Conservation (phyloP, 441 rosid genomes). For the Erysimum cheiri region DNA sequence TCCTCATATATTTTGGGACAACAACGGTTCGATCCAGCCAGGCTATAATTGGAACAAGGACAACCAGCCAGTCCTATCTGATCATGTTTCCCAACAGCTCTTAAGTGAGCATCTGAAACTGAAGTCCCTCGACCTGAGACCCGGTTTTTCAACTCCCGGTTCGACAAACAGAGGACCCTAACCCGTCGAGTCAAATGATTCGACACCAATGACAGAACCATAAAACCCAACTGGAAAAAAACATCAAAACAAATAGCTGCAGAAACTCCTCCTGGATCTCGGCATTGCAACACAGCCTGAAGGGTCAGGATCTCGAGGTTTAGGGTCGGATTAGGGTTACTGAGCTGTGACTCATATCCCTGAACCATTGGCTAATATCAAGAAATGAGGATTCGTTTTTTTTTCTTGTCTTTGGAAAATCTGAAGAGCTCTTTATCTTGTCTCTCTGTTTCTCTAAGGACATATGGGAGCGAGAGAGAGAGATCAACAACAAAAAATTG, state of each 20-base stretch:
- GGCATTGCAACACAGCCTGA: constrained; percentile 26
- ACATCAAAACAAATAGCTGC: constrained; percentile 26
- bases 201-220: constrained; percentile 33
- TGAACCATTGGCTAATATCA: constrained; percentile 38
- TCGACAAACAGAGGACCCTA: constrained; percentile 52
- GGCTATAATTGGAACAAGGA: constrained; percentile 54
- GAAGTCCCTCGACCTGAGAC: constrained; percentile 65
- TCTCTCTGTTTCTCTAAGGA: constrained; percentile 32
- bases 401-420: constrained; percentile 27
- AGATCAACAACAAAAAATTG: constrained; percentile 33
- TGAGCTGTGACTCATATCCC: constrained; percentile 20
- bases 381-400: constrained; percentile 35
- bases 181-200: constrained; percentile 35
- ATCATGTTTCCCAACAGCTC: constrained; percentile 75
- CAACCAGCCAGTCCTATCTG: constrained; percentile 59
- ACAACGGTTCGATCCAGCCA: constrained; percentile 51
- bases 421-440: constrained; percentile 37
- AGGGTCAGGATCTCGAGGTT: constrained; percentile 34
- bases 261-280: constrained; percentile 25
- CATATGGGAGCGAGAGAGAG: constrained; percentile 24
- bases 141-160: constrained; percentile 54
- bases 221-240: constrained; percentile 14
- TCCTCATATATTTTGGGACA: constrained; percentile 63
- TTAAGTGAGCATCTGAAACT: constrained; percentile 67
- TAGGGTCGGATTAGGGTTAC: constrained; percentile 24